Evolutionary conservation across 768 basidiomycete genomes (phyloP).

Genomic region (Suillus alpinus): DNA sequence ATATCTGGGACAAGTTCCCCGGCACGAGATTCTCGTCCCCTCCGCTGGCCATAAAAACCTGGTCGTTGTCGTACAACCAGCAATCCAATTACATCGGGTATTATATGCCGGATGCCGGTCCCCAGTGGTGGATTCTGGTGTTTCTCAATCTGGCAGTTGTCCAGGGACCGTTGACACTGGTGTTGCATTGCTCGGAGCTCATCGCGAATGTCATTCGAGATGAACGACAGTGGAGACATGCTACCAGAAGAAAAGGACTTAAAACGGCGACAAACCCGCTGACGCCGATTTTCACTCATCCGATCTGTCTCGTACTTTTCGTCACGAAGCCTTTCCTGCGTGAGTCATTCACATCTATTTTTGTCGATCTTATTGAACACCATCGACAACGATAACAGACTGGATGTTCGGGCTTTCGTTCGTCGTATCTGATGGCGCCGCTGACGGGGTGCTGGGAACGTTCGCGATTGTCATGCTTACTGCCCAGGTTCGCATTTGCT

Average conservation of each 20-base stretch:
- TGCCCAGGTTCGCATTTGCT: conserved; percentile 16
- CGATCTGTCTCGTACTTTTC: conserved; percentile 17
- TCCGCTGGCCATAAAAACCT: conserved; percentile 12
- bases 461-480: conserved; percentile 29
- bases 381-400: conserved; percentile 12
- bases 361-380: background rate
- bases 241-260: conserved; percentile 14
- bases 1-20: background rate
- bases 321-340: conserved; percentile 24
- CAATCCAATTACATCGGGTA: conserved; percentile 19
- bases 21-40: background rate
- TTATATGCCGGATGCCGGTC: conserved; percentile 18
- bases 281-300: conserved; percentile 18
- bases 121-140: conserved; percentile 23
- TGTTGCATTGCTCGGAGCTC: conserved; percentile 26
- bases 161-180: conserved; percentile 28
- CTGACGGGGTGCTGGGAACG: conserved; percentile 11
- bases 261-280: conserved; percentile 19
- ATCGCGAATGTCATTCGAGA: conserved; percentile 28
- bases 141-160: conserved; percentile 24
- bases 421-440: conserved; percentile 21
- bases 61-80: conserved; percentile 24
- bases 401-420: conserved; percentile 32
- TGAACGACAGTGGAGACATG: conserved; percentile 24
- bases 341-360: conserved; percentile 9